A percentile compares a stretch with the other conserved stretches of the same genome.
phyloP scores from a whole-genome alignment of 805 yeast genomes.

The Priceomyces fermenticarens region DNA sequence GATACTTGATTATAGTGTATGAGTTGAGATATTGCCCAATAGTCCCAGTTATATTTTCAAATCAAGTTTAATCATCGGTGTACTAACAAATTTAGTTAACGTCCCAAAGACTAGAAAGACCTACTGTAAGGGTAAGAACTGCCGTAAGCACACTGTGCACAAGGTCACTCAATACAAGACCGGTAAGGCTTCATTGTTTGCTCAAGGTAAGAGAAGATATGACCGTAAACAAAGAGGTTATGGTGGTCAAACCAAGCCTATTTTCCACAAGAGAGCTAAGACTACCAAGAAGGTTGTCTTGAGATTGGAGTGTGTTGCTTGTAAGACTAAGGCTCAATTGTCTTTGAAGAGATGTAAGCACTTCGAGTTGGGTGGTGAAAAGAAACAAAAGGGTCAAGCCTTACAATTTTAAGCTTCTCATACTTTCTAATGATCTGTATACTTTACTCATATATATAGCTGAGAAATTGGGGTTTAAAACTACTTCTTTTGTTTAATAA shows the following conservation, averaged over 20 bases:
- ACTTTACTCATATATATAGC: conserved; percentile 5
- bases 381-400: conserved; percentile 99
- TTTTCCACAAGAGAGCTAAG: conserved; percentile 99
- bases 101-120: conserved; percentile 99
- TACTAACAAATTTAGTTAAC: conserved; percentile 68
- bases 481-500: conserved; percentile 6
- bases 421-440: conserved; percentile 7
- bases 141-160: conserved; percentile 99
- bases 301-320: conserved; percentile 97
- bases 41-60: too few species aligned
- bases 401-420: conserved; percentile 79
- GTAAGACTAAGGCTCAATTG: conserved; percentile 98
- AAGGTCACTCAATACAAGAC: conserved; percentile 99
- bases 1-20: too few species aligned
- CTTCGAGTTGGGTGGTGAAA: conserved; percentile 99
- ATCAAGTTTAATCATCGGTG: too few species aligned
- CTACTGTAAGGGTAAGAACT: conserved; percentile 98
- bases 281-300: conserved; percentile 99
- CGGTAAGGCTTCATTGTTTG: conserved; percentile 98
- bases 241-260: conserved; percentile 99
- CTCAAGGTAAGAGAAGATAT: conserved; percentile 99
- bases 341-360: conserved; percentile 99
- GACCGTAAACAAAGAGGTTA: conserved; percentile 99
- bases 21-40: too few species aligned
- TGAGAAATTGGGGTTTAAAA: conserved; percentile 6